Percentiles rank a stretch among this genome's conserved stretches.
Evolutionary conservation across 2,329 filamentous ascomycete species (phyloP).

Genomic region (Epichloe glyceriae): DNA sequence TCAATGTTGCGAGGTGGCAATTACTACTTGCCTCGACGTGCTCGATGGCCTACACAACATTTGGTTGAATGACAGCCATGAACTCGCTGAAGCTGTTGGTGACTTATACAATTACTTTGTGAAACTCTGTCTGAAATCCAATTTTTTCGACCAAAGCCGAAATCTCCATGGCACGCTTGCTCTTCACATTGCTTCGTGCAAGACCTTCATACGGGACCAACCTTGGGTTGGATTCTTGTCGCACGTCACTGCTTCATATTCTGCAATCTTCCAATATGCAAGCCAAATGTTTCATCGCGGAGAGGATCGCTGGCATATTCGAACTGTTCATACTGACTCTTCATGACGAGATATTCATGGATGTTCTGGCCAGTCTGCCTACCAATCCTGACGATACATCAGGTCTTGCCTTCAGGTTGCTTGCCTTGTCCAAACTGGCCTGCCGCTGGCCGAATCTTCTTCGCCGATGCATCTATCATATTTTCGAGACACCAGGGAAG

Average conservation of each 20-base stretch:
- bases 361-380: conserved; percentile 71
- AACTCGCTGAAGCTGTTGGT: conserved; percentile 52
- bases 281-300: conserved; percentile 65
- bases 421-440: conserved; percentile 63
- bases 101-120: conserved; percentile 74
- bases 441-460: conserved; percentile 77
- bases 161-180: conserved; percentile 50
- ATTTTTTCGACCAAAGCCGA: conserved; percentile 60
- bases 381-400: conserved; percentile 57
- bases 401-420: conserved; percentile 73
- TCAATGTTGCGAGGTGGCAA: conserved; percentile 60
- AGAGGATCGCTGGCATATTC: conserved; percentile 62
- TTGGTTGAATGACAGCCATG: conserved; percentile 48
- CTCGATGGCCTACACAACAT: conserved; percentile 49
- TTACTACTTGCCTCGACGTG: conserved; percentile 53
- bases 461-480: conserved; percentile 78
- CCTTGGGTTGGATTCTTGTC: conserved; percentile 41
- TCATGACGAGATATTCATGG: conserved; percentile 74
- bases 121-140: conserved; percentile 50
- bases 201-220: conserved; percentile 54
- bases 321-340: conserved; percentile 66
- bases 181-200: conserved; percentile 55
- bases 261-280: conserved; percentile 51
- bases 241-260: conserved; percentile 64
- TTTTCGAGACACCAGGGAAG: conserved; percentile 78